Evolutionary conservation across 768 basidiomycete species (phyloP), one percentile per base, ranked within the genome.

Genomic region (Tricholoma matsutake): DNA sequence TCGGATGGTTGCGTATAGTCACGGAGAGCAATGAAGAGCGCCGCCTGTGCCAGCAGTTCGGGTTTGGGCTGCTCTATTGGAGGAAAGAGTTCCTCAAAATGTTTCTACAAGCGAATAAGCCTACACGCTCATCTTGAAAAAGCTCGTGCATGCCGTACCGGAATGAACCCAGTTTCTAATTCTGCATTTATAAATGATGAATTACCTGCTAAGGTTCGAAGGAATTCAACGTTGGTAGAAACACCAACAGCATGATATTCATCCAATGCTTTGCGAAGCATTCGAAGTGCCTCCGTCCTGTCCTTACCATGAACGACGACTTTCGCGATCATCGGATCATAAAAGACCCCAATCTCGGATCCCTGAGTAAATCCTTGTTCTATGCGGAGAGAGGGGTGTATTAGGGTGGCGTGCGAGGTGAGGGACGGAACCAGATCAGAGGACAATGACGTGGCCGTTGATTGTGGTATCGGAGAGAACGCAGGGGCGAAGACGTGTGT

Each of bases 121-220:
- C 6, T 18, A 32, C 13, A 18, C 8, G 29, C n/a, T 18, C 18
- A 35, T 45, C 34, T 43, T 54, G 39, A 53, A 56, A 51, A n/a
- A 39, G 14, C 5, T 18, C 8, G 5, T 69, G 14, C 7, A 10
- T 28, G 31, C 37, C 53, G 54, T 70, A 93, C 93, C 29, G 84
- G 82, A 66, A 98, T 96, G 70, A 98, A 98, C 3, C 93, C 93
- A 2, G 95, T 96, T 69, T 97, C 95, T 10, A 98, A 84, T 61
- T 95, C 87, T 22, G 81, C 91, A 31, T 81, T 75, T 14, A 91
- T 81, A 69, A 98, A 98, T 1, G 89, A 83, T 41, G 80, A 65
- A 69, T 96, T 89, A 1, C 86, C 88, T 0, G 94, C 90, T 54
- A 98, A 80, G 0, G 79, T 81, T 54, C 88, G 79, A 62, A 98